phyloP scores from a whole-genome alignment of 2,329 filamentous ascomycete genomes.

The Sporothrix brasiliensis region DNA sequence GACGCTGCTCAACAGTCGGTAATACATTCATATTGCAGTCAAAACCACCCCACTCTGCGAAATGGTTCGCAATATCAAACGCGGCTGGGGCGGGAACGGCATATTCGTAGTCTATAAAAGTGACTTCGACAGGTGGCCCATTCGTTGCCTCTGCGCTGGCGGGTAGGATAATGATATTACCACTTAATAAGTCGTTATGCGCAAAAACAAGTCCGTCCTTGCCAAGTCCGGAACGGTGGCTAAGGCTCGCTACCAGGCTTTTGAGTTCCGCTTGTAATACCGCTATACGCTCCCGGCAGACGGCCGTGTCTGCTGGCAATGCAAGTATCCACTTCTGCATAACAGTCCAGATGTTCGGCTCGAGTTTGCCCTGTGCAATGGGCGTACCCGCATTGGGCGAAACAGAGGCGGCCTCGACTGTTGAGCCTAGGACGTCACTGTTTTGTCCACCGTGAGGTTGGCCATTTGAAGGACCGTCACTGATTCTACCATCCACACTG shows the following conservation, averaged over 20 bases:
- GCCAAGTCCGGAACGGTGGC: slow-evolving; percentile 75
- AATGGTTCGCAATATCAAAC: slow-evolving; percentile 97
- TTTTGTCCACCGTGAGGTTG: slow-evolving; percentile 37
- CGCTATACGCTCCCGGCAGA: slow-evolving; percentile 67
- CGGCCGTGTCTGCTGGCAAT: slow-evolving; percentile 71
- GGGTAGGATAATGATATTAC: slow-evolving; percentile 83
- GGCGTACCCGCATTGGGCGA: slow-evolving; percentile 49
- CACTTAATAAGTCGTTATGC: slow-evolving; percentile 93
- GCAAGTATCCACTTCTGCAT: slow-evolving; percentile 95
- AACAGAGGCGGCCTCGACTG: slow-evolving; percentile 22
- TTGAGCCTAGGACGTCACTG: slow-evolving; percentile 36
- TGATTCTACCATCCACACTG: slow-evolving; percentile 11
- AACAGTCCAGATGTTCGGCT: slow-evolving; percentile 91
- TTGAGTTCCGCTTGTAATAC: slow-evolving; percentile 74
- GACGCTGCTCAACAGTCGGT: slow-evolving; percentile 75
- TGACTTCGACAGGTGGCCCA: slow-evolving; percentile 51
- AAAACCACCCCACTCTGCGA: slow-evolving; percentile 97
- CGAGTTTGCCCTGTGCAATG: slow-evolving; percentile 66
- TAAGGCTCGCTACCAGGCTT: slow-evolving; percentile 69
- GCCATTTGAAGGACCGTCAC: slow-evolving; percentile 36
- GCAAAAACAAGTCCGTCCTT: slow-evolving; percentile 82
- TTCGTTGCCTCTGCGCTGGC: background rate
- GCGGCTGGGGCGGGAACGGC: slow-evolving; percentile 90
- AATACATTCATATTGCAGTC: slow-evolving; percentile 87
- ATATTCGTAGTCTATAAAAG: slow-evolving; percentile 99